Conservation (phyloP, 352 stramenopile genomes). For the Phytopythium aichiense region DNA sequence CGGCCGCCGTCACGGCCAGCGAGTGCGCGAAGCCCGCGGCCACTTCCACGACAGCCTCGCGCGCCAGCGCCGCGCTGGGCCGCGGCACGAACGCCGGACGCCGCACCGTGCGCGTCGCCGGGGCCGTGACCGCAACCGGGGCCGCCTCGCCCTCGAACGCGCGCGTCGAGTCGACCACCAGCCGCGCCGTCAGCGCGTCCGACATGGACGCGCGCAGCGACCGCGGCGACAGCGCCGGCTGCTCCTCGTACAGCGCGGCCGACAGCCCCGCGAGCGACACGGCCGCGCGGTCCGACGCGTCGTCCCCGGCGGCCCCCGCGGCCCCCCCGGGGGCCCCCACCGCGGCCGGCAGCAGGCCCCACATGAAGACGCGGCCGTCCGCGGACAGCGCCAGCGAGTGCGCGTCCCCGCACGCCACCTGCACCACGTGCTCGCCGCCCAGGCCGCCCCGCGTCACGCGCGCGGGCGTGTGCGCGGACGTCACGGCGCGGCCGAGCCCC, state of each 20-base stretch:
- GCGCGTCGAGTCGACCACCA: slow-evolving; percentile 63
- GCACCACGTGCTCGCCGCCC: slow-evolving; percentile 58
- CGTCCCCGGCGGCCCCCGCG: slow-evolving; percentile 2
- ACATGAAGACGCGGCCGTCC: slow-evolving; percentile 71
- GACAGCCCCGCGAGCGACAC: slow-evolving; percentile 56
- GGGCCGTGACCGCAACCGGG: slow-evolving; percentile 13
- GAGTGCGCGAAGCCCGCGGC: slow-evolving; percentile 76
- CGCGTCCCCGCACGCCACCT: slow-evolving; percentile 71
- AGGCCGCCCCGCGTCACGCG: slow-evolving; percentile 33
- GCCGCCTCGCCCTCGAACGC: slow-evolving; percentile 45
- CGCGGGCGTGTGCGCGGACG: slow-evolving; percentile 27
- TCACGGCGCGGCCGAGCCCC: slow-evolving; percentile 37
- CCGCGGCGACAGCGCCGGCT: slow-evolving; percentile 12
- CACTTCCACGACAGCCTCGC: slow-evolving; percentile 43
- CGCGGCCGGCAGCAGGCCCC: slow-evolving; percentile 60
- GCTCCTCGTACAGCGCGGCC: slow-evolving; percentile 18
- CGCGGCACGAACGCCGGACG: slow-evolving; percentile 46
- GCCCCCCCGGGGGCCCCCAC: slow-evolving; percentile 15
- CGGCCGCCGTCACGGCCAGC: slow-evolving; percentile 45
- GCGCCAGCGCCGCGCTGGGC: slow-evolving; percentile 30
- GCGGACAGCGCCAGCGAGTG: slow-evolving; percentile 63
- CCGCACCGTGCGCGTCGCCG: slow-evolving; percentile 42
- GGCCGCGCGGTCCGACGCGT: slow-evolving; percentile 46
- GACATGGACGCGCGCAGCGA: slow-evolving; percentile 27
- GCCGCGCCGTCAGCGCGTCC: slow-evolving; percentile 51